Base-by-base conservation (phyloP, 2,329 filamentous ascomycete species). In the Elsinoe ampelina region DNA sequence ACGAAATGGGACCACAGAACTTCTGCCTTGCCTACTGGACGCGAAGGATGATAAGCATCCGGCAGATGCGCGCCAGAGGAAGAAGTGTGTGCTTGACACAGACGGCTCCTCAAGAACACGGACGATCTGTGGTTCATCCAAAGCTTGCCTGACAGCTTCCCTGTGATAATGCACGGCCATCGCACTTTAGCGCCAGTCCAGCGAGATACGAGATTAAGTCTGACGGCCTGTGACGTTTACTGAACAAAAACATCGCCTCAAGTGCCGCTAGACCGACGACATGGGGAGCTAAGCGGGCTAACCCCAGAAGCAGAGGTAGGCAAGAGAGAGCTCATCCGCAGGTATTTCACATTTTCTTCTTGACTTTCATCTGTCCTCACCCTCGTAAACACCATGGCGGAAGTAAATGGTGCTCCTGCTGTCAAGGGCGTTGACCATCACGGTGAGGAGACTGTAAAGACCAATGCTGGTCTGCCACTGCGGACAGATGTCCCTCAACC, bases 401-500 rank as follows among this genome's bases (percentile, higher is more conserved):
- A 52, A 19, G 48, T 19, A 15, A 20, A 52, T 26, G 13, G 17
- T 26, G 22, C 26, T 20, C 32, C 12, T 8, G 34, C 17, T 10
- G 19, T 12, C 13, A 45, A 52, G 13, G 48, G 48, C 13, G 34
- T 39, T 20, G 48, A 38, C 5, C 7, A 17, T 11, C 17, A 36
- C 7, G 48, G n/a, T 19, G n/a, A 11, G 35, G 48, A 52, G 35
- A 36, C 48, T 11, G 32, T 52, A 6, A 32, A 39, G n/a, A 52
- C 48, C n/a, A 52, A 38, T 13, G 32, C n/a, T 19, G 48, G 48
- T 7, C 48, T 52, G 6, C 32, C 48, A 19, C n/a, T 52, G 15
- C 34, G 48, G 38, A 17, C 48, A 22, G 48, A 39, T 26, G 48
- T 52, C 6, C 48, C 48, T 3, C 48, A 58, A 15, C 73, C 77